Percentiles rank a stretch among this genome's conserved stretches.
phyloP scores from a whole-genome alignment of 768 basidiomycete species.

The Lyophyllum decastes region DNA sequence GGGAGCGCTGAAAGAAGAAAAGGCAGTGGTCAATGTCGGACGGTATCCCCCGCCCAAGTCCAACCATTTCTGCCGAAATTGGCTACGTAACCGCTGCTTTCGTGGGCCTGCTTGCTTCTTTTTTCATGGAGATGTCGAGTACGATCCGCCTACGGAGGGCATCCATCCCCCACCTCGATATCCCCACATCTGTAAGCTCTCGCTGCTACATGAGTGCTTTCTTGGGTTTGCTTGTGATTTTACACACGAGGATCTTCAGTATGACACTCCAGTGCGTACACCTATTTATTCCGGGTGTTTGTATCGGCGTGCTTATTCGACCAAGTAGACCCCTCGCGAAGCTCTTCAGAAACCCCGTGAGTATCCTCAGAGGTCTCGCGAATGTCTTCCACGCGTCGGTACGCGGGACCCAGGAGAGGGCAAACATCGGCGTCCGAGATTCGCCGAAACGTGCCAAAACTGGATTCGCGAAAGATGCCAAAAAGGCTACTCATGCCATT shows the following conservation, averaged over 20 bases:
- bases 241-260: slow-evolving; percentile 13
- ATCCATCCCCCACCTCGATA: slow-evolving; percentile 17
- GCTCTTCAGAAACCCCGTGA: not conserved
- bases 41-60: slow-evolving; percentile 9
- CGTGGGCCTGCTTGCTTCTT: slow-evolving; percentile 11
- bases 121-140: slow-evolving; percentile 17
- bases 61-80: slow-evolving; percentile 9
- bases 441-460: slow-evolving; percentile 23
- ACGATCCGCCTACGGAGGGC: slow-evolving; percentile 15
- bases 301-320: not conserved
- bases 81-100: slow-evolving; percentile 14
- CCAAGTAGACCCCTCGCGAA: not conserved
- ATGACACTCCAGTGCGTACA: slow-evolving; percentile 10
- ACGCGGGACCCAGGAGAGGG: not conserved
- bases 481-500: slow-evolving; percentile 23
- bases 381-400: too few species aligned
- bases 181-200: slow-evolving; percentile 1
- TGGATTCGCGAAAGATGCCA: slow-evolving; percentile 33
- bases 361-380: too few species aligned
- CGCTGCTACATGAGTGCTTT: slow-evolving; percentile 4
- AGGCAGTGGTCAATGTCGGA: not conserved
- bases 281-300: not conserved
- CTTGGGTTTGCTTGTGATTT: slow-evolving; percentile 12
- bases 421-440: slow-evolving; percentile 19
- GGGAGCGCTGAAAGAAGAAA: not conserved